A percentile compares a stretch with the other conserved stretches of the same genome.
Conservation (phyloP, 2,329 filamentous ascomycete species). For the Claviceps maximensis region DNA sequence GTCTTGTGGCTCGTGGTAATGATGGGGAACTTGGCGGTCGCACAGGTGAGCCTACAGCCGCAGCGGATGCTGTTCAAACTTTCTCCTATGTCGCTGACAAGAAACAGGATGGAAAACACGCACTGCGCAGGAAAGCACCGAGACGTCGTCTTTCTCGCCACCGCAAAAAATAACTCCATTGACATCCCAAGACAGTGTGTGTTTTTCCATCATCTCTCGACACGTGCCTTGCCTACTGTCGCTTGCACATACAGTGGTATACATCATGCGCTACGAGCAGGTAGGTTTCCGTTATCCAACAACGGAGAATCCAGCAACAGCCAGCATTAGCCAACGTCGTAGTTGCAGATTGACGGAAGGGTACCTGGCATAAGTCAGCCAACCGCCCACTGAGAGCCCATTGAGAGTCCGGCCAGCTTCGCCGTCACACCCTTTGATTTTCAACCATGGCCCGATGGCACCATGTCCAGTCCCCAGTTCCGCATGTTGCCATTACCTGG, state of each 20-base stretch:
- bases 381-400: slow-evolving; percentile 2
- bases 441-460: not conserved
- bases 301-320: too few relatives aligned
- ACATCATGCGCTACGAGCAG: not conserved
- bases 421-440: not conserved
- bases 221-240: not conserved
- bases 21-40: not conserved
- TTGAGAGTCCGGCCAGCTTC: not conserved
- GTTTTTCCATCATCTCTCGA: not conserved
- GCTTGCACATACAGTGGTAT: too few relatives aligned
- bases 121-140: not conserved
- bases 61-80: not conserved
- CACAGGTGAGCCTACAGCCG: not conserved
- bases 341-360: slow-evolving; percentile 2
- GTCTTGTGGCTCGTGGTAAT: too few relatives aligned
- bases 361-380: slow-evolving; percentile 7
- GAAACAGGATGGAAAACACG: not conserved
- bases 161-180: not conserved
- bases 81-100: not conserved
- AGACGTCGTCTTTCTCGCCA: not conserved
- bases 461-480: not conserved
- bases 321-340: not conserved
- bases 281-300: not conserved
- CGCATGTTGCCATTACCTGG: not conserved
- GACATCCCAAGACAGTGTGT: not conserved